Conservation (phyloP, 768 basidiomycete species). For the Lactarius sp. region DNA sequence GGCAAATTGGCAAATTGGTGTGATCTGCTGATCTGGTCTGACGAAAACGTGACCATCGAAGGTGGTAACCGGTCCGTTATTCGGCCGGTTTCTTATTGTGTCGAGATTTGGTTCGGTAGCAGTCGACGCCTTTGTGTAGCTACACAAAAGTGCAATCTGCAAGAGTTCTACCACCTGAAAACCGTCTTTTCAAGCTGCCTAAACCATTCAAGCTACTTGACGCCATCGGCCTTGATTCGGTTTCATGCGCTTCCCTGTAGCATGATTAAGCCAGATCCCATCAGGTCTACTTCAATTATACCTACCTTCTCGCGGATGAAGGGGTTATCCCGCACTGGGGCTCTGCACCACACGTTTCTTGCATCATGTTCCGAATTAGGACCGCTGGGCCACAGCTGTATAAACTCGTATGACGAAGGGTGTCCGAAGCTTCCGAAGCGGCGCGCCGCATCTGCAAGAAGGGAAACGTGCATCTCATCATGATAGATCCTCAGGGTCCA, state of each 20-base stretch:
- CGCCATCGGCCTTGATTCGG: background rate
- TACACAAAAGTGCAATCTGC: background rate
- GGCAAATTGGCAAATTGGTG: background rate
- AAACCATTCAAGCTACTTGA: background rate
- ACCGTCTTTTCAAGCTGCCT: background rate
- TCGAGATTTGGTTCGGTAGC: background rate
- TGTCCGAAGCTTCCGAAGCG: background rate
- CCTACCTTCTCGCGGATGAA: background rate
- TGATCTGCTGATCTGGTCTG: background rate
- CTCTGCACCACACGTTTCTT: conserved; percentile 11
- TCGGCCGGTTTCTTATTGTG: background rate
- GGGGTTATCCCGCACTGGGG: background rate
- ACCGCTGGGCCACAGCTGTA: too few species aligned
- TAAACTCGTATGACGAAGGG: background rate
- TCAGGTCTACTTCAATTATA: background rate
- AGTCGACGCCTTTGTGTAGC: too few species aligned
- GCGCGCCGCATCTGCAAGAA: background rate
- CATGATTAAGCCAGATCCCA: conserved; percentile 2
- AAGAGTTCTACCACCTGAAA: background rate
- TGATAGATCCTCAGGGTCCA: background rate
- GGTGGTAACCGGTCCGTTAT: background rate
- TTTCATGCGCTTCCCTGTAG: background rate
- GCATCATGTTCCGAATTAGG: background rate
- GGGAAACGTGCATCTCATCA: background rate
- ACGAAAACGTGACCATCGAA: background rate